phyloP scores from a whole-genome alignment of 2,329 filamentous ascomycete species.

The Falciphora oryzae region DNA sequence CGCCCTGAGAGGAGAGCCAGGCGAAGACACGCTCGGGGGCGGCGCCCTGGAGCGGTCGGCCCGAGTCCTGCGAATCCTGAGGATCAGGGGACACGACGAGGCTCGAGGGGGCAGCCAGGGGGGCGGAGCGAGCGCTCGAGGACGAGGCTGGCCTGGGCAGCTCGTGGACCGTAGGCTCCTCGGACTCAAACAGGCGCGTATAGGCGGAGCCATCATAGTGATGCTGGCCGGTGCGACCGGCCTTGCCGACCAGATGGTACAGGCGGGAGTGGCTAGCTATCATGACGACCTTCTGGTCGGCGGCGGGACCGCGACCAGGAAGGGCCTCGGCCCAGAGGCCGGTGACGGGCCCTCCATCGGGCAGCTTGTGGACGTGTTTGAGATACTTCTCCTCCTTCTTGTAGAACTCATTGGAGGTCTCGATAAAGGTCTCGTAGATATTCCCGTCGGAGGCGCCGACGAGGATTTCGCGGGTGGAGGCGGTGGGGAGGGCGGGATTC shows the following conservation, averaged over 20 bases:
- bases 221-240: slow-evolving; percentile 49
- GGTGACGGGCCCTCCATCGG: slow-evolving; percentile 69
- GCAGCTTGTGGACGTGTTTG: slow-evolving; percentile 74
- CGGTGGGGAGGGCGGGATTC: slow-evolving; percentile 89
- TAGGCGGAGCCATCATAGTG: slow-evolving; percentile 79
- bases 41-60: slow-evolving; percentile 46
- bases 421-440: slow-evolving; percentile 91
- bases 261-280: slow-evolving; percentile 74
- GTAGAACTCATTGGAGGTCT: slow-evolving; percentile 92
- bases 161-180: slow-evolving; percentile 74
- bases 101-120: slow-evolving; percentile 55
- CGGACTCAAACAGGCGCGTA: slow-evolving; percentile 78
- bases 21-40: slow-evolving; percentile 71
- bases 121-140: slow-evolving; percentile 20
- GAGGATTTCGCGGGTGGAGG: slow-evolving; percentile 90
- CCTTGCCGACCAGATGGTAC: slow-evolving; percentile 74
- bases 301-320: slow-evolving; percentile 34
- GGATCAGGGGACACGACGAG: slow-evolving; percentile 74
- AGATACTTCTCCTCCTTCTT: slow-evolving; percentile 90
- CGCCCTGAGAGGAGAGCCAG: slow-evolving; percentile 82
- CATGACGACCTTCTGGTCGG: slow-evolving; percentile 71
- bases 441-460: slow-evolving; percentile 89
- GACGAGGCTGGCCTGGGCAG: slow-evolving; percentile 48
- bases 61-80: slow-evolving; percentile 36
- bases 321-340: slow-evolving; percentile 80